Conservation (phyloP, 495 filamentous ascomycete genomes). For the Penicillium antarcticum region DNA sequence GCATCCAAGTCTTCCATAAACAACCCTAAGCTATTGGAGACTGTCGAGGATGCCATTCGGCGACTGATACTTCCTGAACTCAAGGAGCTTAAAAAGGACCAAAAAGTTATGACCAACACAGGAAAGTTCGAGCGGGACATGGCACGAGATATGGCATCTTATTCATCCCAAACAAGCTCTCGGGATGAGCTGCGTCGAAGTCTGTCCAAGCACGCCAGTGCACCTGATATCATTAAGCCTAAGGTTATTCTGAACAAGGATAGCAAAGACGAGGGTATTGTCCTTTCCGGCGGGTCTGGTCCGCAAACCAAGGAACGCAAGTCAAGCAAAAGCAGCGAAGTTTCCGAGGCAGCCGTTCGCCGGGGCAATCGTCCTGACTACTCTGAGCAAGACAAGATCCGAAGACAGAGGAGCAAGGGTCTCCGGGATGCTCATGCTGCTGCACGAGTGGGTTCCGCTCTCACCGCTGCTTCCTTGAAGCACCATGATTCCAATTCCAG, state of each 20-base stretch:
- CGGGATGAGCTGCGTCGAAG: slow-evolving; percentile 56
- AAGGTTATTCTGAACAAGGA: slow-evolving; percentile 62
- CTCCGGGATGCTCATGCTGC: slow-evolving; percentile 55
- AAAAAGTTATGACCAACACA: slow-evolving; percentile 62
- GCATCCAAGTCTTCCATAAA: slow-evolving; percentile 86
- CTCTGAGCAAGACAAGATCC: slow-evolving; percentile 51
- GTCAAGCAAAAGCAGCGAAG: slow-evolving; percentile 41
- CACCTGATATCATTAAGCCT: slow-evolving; percentile 64
- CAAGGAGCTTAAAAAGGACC: slow-evolving; percentile 84
- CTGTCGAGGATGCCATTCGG: slow-evolving; percentile 93
- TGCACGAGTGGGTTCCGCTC: slow-evolving; percentile 50
- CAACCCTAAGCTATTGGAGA: slow-evolving; percentile 91
- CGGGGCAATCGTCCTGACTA: slow-evolving; percentile 45
- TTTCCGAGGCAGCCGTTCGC: slow-evolving; percentile 44
- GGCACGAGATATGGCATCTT: slow-evolving; percentile 43
- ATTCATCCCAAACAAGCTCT: slow-evolving; percentile 59
- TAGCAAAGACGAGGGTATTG: slow-evolving; percentile 55
- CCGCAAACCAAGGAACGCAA: slow-evolving; percentile 42
- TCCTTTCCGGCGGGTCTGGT: slow-evolving; percentile 50
- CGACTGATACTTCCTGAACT: slow-evolving; percentile 89
- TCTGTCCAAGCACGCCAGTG: slow-evolving; percentile 66
- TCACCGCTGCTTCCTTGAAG: slow-evolving; percentile 62
- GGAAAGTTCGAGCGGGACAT: slow-evolving; percentile 59
- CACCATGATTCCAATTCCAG: slow-evolving; percentile 64
- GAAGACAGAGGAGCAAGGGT: slow-evolving; percentile 58